Conservation (phyloP, 148 eudicot species). For the Rhododendron mucronatum region DNA sequence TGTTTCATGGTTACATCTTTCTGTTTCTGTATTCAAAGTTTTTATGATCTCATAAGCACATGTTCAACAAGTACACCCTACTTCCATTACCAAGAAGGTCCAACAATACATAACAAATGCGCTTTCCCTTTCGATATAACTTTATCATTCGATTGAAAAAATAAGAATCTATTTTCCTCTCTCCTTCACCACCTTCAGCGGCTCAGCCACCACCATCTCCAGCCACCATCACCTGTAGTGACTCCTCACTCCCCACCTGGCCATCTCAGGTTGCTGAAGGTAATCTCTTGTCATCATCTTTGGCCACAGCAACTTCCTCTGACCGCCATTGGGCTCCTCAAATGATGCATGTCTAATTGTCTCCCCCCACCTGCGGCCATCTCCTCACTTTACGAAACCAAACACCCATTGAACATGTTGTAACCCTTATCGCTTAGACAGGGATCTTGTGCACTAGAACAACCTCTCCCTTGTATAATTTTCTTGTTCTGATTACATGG, state of each 20-base stretch:
- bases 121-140: not conserved
- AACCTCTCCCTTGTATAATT: not conserved
- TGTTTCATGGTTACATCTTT: not conserved
- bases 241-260: no score
- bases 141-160: not conserved
- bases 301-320: no score
- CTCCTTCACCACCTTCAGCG: not conserved
- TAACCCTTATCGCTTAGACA: not conserved
- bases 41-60: not conserved
- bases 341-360: no score
- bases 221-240: not conserved
- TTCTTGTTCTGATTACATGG: not conserved
- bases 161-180: not conserved
- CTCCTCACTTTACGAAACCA: not conserved
- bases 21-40: not conserved
- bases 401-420: not conserved
- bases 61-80: not conserved
- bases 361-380: no score
- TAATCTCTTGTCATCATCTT: no score
- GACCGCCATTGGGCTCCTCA: no score
- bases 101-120: not conserved
- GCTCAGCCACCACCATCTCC: not conserved
- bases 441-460: not conserved
- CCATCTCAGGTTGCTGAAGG: no score
- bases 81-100: not conserved